These are phyloP conservation scores for Neonectria coccinea DNA, from an alignment of 2,329 filamentous ascomycete genomes.

Conservation along the genomic window DNA sequence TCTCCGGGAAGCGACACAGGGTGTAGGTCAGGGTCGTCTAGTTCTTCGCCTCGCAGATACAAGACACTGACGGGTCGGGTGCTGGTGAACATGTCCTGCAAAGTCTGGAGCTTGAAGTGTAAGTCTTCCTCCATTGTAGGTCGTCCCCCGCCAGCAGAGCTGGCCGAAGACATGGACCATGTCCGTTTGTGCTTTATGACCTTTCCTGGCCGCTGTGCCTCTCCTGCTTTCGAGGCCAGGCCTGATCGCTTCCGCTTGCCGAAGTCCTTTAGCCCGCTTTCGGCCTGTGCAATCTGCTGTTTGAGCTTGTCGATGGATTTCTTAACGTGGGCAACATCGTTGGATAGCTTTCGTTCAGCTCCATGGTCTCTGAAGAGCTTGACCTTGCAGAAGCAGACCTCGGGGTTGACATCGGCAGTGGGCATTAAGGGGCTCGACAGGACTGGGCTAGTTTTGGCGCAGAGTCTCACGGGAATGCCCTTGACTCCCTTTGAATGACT, in stretches of 20 bases:
- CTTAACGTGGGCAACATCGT: constrained; percentile 93
- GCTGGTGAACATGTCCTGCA: constrained; percentile 91
- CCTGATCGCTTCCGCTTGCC: constrained; percentile 72
- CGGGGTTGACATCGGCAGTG: constrained; percentile 61
- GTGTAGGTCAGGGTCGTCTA: constrained; percentile 82
- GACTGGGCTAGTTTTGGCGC: constrained; percentile 85
- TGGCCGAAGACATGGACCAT: constrained; percentile 91
- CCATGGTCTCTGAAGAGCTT: constrained; percentile 97
- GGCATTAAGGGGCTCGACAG: constrained; percentile 63
- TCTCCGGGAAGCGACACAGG: constrained; percentile 81
- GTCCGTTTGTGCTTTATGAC: constrained; percentile 90
- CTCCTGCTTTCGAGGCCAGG: constrained; percentile 59
- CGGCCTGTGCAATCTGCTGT: constrained; percentile 87
- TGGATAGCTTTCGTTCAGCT: constrained; percentile 93
- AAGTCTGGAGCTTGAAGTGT: constrained; percentile 79
- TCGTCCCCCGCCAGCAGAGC: constrained; percentile 64
- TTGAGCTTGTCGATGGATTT: constrained; percentile 97
- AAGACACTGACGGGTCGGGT: constrained; percentile 82
- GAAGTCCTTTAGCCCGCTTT: constrained; percentile 75
- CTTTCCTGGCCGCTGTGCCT: constrained; percentile 78
- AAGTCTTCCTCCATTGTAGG: constrained; percentile 78
- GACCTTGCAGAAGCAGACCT: constrained; percentile 95
- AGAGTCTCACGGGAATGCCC: constrained; percentile 92
- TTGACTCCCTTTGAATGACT: constrained; percentile 99
- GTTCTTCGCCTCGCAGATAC: constrained; percentile 80